Evolutionary conservation across 768 basidiomycete species (phyloP), one percentile per base, ranked within the genome.

Genomic region (Mycena rosella): DNA sequence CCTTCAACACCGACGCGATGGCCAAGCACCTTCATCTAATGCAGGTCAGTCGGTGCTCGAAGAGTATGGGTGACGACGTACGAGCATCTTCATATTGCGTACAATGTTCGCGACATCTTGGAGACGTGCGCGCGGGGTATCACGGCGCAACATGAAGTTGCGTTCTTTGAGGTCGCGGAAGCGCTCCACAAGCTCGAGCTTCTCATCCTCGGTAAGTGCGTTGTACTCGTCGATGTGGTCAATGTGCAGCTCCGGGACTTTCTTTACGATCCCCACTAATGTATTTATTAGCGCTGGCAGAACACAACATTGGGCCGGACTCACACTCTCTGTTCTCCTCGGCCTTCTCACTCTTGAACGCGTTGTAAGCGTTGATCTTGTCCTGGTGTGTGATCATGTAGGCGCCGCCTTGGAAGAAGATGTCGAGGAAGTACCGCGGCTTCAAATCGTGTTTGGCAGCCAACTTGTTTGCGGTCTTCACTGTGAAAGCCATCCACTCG

Each of bases 1-100:
- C 66, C 74, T 45, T 76, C 72, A 7, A 74, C 52, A 2, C 75
- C 71, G 11, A 73, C 69, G n/a, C 67, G 73, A 15, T 11, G 9
- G 10, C 38, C 38, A 7, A 40, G 38, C 10, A 15, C 10, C 38
- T 7, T 40, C 38, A 40, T 4, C 38, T 40, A 40, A 40, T 7
- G 38, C 9, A 15, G 38, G 38, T 7, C 4, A 11, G 17, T 40
- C 17, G 17, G 17, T 40, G 38, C 38, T 7, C 14, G 38, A 40
- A 40, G 17, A 15, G 38, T 7, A 40, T 10, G 9, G 38, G 17
- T 11, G 38, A 10, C 17, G 9, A 15, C 38, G 9, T 34, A 65
- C 64, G 65, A 70, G 42, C 52, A 63, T 44, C 20, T 63, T 44
- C 51, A 63, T 63, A 27, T 63, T 63, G 1, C 52, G 61, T 8